Conservation (phyloP, 371 early-diverging fungal species). For the Nosema muscidifuracis region DNA sequence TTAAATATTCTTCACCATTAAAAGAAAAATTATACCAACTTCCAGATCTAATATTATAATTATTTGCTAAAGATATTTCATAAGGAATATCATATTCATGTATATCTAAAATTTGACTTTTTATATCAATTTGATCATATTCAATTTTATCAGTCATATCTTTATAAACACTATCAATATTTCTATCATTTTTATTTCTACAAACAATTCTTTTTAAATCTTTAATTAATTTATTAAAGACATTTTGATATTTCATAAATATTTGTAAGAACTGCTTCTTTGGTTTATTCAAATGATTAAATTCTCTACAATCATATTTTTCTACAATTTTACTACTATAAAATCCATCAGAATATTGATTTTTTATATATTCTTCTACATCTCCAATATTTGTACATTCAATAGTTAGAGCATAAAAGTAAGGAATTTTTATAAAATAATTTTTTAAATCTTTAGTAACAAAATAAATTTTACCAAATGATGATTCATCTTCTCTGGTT, state of each 20-base stretch:
- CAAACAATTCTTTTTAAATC: constrained; percentile 47
- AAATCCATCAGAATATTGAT: constrained; percentile 42
- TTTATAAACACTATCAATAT: not conserved
- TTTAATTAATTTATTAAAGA: constrained; percentile 22
- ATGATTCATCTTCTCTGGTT: constrained; percentile 9
- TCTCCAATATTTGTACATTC: constrained; percentile 8
- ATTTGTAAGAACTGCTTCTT: constrained; percentile 46
- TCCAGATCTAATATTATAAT: constrained; percentile 54
- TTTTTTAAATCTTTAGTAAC: constrained; percentile 45
- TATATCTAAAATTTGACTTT: constrained; percentile 21
- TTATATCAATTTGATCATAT: not conserved
- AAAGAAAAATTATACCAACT: constrained; percentile 56
- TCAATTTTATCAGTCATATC: not conserved
- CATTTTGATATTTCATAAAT: constrained; percentile 38
- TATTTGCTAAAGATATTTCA: constrained; percentile 37
- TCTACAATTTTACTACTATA: constrained; percentile 25
- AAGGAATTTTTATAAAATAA: constrained; percentile 53
- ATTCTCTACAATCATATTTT: constrained; percentile 44
- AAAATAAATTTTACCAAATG: constrained; percentile 55
- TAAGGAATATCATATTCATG: constrained; percentile 59
- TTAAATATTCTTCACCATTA: constrained; percentile 48
- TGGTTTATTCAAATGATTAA: constrained; percentile 52
- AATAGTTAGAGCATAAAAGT: constrained; percentile 49
- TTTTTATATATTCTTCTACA: constrained; percentile 56
- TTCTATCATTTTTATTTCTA: constrained; percentile 23